phyloP scores from a whole-genome alignment of 345 rosid genomes.

The Ceriops tagal region DNA sequence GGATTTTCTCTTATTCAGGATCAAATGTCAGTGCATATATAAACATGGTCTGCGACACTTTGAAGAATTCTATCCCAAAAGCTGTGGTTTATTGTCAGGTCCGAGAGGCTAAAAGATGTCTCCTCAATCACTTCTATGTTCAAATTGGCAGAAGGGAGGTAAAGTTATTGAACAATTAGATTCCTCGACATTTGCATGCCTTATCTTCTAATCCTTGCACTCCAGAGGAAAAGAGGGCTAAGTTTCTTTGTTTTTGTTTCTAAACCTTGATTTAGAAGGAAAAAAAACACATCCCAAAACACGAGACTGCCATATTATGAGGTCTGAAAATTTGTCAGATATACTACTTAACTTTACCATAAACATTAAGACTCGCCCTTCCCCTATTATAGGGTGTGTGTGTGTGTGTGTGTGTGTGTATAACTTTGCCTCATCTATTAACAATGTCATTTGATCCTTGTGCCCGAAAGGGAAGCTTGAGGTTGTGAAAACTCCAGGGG shows the following conservation, averaged over 20 bases:
- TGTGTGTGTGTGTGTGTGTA: too few species aligned
- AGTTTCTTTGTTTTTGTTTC: background rate
- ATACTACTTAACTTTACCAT: too few species aligned
- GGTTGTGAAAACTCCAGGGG: background rate
- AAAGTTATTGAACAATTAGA: constrained; percentile 12
- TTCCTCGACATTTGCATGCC: background rate
- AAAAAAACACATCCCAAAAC: too few species aligned
- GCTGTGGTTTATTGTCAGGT: constrained; percentile 98
- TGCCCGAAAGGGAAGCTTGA: background rate
- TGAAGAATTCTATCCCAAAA: constrained; percentile 86
- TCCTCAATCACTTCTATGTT: constrained; percentile 77
- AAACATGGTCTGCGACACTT: constrained; percentile 87
- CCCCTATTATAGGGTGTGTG: too few species aligned
- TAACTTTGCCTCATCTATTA: too few species aligned
- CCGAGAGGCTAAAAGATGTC: constrained; percentile 84
- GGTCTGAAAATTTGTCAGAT: too few species aligned
- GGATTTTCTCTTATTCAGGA: constrained; percentile 43
- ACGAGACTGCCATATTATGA: too few species aligned
- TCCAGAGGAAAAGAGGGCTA: too few species aligned
- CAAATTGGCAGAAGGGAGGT: constrained; percentile 97
- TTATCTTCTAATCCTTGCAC: too few species aligned
- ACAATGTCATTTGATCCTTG: too few species aligned
- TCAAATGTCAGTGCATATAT: constrained; percentile 88
- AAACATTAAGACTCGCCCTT: too few species aligned
- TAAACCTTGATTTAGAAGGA: too few species aligned